These are phyloP conservation scores for Massarina eburnea DNA, from an alignment of 2,329 filamentous ascomycete genomes.

Conservation along the genomic window DNA sequence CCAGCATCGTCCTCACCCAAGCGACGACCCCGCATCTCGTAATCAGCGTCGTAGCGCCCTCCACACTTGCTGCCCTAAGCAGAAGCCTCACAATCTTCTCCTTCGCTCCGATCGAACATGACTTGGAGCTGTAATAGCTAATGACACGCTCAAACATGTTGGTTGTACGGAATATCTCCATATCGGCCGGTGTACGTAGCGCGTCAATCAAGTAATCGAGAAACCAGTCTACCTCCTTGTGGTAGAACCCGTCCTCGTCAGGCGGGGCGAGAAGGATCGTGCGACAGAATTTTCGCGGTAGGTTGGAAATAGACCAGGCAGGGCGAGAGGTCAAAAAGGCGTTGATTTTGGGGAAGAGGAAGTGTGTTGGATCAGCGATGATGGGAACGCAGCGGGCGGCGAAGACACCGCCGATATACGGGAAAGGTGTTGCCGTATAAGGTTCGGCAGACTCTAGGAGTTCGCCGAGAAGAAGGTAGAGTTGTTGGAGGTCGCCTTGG, in stretches of 20 bases:
- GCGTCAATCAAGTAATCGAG: slow-evolving; percentile 70
- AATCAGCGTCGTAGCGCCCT: slow-evolving; percentile 76
- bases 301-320: slow-evolving; percentile 64
- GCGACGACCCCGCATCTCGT: slow-evolving; percentile 73
- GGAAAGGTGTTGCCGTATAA: slow-evolving; percentile 51
- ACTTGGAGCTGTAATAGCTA: slow-evolving; percentile 67
- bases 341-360: slow-evolving; percentile 85
- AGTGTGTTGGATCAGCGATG: slow-evolving; percentile 74
- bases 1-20: slow-evolving; percentile 69
- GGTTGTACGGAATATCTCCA: slow-evolving; percentile 61
- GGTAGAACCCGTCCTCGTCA: slow-evolving; percentile 71
- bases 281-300: slow-evolving; percentile 64
- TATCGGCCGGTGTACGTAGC: slow-evolving; percentile 60
- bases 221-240: slow-evolving; percentile 72
- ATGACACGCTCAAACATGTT: slow-evolving; percentile 75
- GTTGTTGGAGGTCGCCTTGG: slow-evolving; percentile 71
- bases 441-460: slow-evolving; percentile 67
- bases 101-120: slow-evolving; percentile 60
- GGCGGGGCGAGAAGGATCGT: slow-evolving; percentile 75
- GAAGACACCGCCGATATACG: slow-evolving; percentile 76
- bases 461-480: slow-evolving; percentile 80
- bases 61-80: slow-evolving; percentile 68
- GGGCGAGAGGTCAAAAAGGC: slow-evolving; percentile 78
- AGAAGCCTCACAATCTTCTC: slow-evolving; percentile 65
- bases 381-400: slow-evolving; percentile 70